Evolutionary conservation across 441 rosid genomes (phyloP).

Genomic region (Syzygium malaccense): DNA sequence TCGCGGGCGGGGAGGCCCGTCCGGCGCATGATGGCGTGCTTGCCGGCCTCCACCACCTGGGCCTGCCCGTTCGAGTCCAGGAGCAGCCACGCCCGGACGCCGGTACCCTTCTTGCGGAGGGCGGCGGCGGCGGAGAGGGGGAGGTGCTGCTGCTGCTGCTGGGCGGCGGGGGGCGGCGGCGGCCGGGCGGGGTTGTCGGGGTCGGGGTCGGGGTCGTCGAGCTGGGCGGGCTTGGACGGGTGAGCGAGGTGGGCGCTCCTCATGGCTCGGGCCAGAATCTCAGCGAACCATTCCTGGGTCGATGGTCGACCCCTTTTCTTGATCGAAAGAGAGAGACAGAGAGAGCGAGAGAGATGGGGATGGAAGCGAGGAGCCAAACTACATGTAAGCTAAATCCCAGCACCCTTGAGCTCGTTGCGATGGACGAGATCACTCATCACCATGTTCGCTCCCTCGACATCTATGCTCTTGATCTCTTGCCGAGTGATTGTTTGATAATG

Average conservation of each 20-base stretch:
- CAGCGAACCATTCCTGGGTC: neutral
- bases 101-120: conserved; percentile 51
- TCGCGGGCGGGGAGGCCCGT: conserved; percentile 87
- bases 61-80: conserved; percentile 49
- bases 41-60: conserved; percentile 51
- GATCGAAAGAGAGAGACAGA: too few relatives aligned
- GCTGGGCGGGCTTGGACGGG: conserved; percentile 4
- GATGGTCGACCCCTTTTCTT: neutral
- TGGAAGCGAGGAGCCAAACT: neutral
- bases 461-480: too few relatives aligned
- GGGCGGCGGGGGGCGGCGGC: neutral
- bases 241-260: neutral
- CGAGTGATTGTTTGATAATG: too few relatives aligned
- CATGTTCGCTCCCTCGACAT: too few relatives aligned
- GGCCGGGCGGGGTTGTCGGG: conserved; percentile 30
- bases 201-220: conserved; percentile 31
- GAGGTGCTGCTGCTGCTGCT: neutral
- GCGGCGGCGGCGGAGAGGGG: conserved; percentile 18
- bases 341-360: too few relatives aligned
- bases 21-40: conserved; percentile 82
- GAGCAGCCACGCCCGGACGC: conserved; percentile 63
- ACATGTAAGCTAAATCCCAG: neutral
- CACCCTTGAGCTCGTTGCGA: too few relatives aligned
- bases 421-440: too few relatives aligned
- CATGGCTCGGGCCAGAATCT: neutral